Base-by-base conservation (phyloP, 768 basidiomycete genomes). In the Mycena olivaceomarginata region DNA sequence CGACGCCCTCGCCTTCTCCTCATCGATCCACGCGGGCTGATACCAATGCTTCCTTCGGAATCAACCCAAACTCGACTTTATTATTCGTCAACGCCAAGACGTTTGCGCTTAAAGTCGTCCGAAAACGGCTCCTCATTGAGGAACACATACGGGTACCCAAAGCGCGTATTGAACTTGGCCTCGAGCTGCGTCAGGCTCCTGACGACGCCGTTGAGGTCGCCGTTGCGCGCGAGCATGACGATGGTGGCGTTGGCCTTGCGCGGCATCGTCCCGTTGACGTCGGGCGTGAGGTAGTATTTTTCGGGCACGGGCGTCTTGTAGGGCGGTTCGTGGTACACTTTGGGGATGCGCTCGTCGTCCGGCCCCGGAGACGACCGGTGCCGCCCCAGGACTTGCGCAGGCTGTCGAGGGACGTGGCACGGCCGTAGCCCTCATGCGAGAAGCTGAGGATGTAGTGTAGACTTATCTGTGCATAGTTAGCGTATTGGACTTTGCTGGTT, bases 141-240 rank as follows among this genome's bases (percentile, higher is more conserved):
- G 85, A 98, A 95, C 37, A 97, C 93, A 84, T 95, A 98, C 5
- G 96, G 96, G 81, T 98, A 98, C 25, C 90, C 89, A 80, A 92
- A 95, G 76, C 89, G 91, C 59, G 88, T 86, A 85, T 99, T 99
- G 87, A 77, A 77, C 57, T 74, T 77, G 8, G 25, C 94, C 86
- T 99, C 98, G 86, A 95, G 90, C 83, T 94, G 92, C 81, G 93
- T 92, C 85, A 95, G 89, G 78, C 92, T 94, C 78, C 87, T 90
- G 53, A 93, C 81, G 68, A 95, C 90, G 7, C 92, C 91, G 67
- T 88, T 87, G 72, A 93, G 82, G 82, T 94, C 93, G 59, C 88
- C 84, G 82, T 94, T 94, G 4, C 93, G 88, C 5, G 92, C 93
- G 59, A 99, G 91, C 79, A 96, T 91, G 65, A 96, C 96, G 82